A percentile compares a stretch with the other conserved stretches of the same genome.
These are phyloP conservation scores for Silene vulgaris DNA, from an alignment of 179 eudicot species.

Conservation along the genomic window DNA sequence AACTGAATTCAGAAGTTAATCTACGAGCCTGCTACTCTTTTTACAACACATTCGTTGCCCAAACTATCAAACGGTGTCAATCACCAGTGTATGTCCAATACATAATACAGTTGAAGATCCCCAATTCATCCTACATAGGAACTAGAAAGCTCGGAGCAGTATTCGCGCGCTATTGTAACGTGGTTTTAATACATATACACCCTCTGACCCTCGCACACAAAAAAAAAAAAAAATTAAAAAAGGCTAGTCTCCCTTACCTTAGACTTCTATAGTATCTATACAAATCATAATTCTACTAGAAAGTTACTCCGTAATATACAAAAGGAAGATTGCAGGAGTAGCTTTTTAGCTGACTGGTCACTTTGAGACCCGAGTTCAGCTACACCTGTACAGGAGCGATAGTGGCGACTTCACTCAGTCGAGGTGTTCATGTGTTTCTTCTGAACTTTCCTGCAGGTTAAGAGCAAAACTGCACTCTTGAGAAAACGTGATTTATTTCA, in stretches of 20 bases:
- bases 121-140: not conserved
- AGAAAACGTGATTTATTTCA: not conserved
- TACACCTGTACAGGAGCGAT: slow-evolving; percentile 14
- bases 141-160: not conserved
- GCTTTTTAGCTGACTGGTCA: not conserved
- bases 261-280: not conserved
- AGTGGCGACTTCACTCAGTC: slow-evolving; percentile 12
- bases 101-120: not conserved
- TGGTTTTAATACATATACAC: not conserved
- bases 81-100: not conserved
- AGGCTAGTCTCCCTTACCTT: not conserved
- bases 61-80: not conserved
- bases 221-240: not conserved
- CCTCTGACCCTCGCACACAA: not conserved
- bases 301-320: not conserved
- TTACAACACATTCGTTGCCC: not conserved
- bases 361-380: not conserved
- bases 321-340: not conserved
- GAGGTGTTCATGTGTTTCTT: slow-evolving; percentile 25
- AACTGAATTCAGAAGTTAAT: not conserved
- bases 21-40: too few relatives aligned
- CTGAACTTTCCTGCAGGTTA: slow-evolving; percentile 21
- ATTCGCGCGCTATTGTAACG: not conserved
- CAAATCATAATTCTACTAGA: not conserved
- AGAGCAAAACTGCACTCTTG: not conserved